Evolutionary conservation across 129 eudicot species (phyloP).

Genomic region (Flaveria bidentis): DNA sequence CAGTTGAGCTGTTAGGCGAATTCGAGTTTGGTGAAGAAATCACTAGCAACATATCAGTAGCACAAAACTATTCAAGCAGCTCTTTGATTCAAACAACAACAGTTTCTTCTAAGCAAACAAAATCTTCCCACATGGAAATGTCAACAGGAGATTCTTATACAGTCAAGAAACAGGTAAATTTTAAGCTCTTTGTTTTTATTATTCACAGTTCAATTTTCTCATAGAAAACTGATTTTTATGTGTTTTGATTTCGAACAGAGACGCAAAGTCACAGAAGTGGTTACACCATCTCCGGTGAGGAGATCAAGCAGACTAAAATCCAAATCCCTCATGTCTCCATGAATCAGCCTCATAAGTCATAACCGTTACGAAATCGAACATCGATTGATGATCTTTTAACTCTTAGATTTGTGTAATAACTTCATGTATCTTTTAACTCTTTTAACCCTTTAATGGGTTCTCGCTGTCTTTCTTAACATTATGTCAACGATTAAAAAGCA

Average conservation of each 20-base stretch:
- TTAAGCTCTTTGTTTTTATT: not conserved
- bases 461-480: not conserved
- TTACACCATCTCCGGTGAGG: slow-evolving; percentile 55
- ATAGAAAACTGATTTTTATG: not conserved
- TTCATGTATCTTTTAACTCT: slow-evolving; percentile 18
- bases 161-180: slow-evolving; percentile 52
- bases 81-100: slow-evolving; percentile 21
- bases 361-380: not conserved
- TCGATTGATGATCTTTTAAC: slow-evolving; percentile 22
- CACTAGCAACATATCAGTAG: slow-evolving; percentile 20
- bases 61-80: slow-evolving; percentile 38
- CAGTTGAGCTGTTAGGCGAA: slow-evolving; percentile 61
- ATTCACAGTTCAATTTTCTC: not conserved
- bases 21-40: slow-evolving; percentile 49
- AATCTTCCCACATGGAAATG: slow-evolving; percentile 18
- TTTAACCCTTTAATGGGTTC: not conserved
- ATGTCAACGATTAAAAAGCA: not conserved
- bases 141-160: slow-evolving; percentile 35
- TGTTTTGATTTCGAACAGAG: slow-evolving; percentile 36
- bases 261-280: slow-evolving; percentile 35
- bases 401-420: not conserved
- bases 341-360: slow-evolving; percentile 21
- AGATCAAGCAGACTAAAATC: slow-evolving; percentile 66
- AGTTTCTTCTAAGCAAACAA: slow-evolving; percentile 23
- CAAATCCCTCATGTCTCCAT: slow-evolving; percentile 51